Base-by-base conservation (phyloP, 1,284 basidiomycete genomes). In the Mrakiaceae sp. region DNA sequence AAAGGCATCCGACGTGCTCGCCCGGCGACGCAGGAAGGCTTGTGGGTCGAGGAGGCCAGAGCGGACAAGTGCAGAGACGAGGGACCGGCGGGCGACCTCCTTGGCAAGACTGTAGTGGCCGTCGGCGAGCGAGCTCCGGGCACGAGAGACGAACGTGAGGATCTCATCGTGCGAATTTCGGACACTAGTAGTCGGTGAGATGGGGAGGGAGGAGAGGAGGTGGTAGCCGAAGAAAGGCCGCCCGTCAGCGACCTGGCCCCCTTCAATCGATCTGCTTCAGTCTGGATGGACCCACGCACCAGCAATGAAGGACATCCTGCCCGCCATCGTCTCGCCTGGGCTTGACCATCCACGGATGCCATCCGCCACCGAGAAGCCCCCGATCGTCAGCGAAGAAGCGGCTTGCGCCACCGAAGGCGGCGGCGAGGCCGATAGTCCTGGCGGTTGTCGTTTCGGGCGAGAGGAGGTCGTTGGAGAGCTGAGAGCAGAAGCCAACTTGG, bases 161-260 rank as follows among this genome's bases (percentile, higher is more conserved):
- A 66, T 58, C 4, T 39, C 12, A 27, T 66, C 64, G 12, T 66
- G 64, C 8, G 64, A 55, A n/a, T 61, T 42, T 27, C 64, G 64
- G 42, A 66, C 49, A 54, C 63, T 64, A 27, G 27, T 27, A 27
- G 27, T 27, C 27, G 27, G 27, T 27, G 27, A 27, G 27, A 27
- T 2, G 27, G 2, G 27, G 27, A 27, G 27, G 27, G 27, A 27
- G 27, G 27, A 27, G 27, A 27, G 27, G 27, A 52, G 16, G 42
- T 4, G 27, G 27, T n/a, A 8, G 52, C 27, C 52, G 52, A 5
- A 40, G 42, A 6, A 8, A 14, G 48, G 14, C 48, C 8, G 48
- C 9, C 9, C 48, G 48, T 49, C 48, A 49, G 48, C 48, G 14
- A 8, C 53, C 4, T 12, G 53, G 27, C 53, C 27, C 27, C 27